Base-by-base conservation (phyloP, 805 yeast genomes). In the Yarrowia yakushimensis region DNA sequence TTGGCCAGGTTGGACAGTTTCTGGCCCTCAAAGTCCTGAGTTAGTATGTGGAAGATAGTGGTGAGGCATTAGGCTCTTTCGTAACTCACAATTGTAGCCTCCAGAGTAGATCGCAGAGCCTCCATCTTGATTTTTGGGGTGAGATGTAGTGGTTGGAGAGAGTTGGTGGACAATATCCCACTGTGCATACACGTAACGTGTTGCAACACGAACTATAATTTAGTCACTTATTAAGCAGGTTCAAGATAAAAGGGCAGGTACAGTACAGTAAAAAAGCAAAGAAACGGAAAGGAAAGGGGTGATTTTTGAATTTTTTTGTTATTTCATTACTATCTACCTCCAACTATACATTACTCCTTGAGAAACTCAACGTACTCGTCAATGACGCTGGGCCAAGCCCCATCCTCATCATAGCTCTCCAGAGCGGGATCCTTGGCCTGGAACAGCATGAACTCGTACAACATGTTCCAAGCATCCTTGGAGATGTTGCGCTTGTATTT, bases 331-430 rank as follows among this genome's bases (percentile, higher is more conserved):
- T 22, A 18, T 23, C 23, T 22, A 11, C 27, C 30, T 23, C 30
- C 46, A 41, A 41, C 30, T 41, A 27, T 43, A 43, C 27, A 45
- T 20, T 30, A 50, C 41, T 20, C 33, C 55, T 64, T 65, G 34
- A 75, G 76, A 69, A 79, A 79, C 66, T 87, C 96, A 22, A 90
- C 87, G 70, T 83, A 93, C 64, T 85, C 90, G 72, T 93, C 99
- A 66, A 93, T 83, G 17, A 90, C 76, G 61, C 88, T 83, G 5
- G 98, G 99, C 98, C 98, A 93, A 0, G 97, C 88, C 23, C 87
- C 91, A 67, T 82, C 81, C 66, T 87, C 94, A 68, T 87, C 92
- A 72, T 91, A 92, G 2, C 73, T 74, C 15, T 74, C 73, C 5
- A 93, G 76, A 0, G 69, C 65, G 0, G 87, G 83, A 64, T 89